Conservation (phyloP, 2,329 filamentous ascomycete species). For the Catunica adiposa region DNA sequence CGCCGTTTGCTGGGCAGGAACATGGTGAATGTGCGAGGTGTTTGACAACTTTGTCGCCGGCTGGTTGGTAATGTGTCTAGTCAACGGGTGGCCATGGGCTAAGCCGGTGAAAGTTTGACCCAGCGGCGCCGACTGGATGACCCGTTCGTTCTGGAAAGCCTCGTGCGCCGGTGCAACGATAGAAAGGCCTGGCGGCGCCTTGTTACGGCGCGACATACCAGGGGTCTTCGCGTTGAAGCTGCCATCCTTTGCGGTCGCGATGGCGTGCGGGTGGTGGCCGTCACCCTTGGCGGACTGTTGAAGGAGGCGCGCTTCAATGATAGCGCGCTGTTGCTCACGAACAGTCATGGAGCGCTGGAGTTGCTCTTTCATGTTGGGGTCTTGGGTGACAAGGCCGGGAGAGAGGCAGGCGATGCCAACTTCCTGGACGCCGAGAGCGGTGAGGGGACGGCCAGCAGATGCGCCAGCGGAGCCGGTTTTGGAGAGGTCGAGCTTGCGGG, state of each 20-base stretch:
- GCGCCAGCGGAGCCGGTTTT: constrained; percentile 41
- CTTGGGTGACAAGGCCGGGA: constrained; percentile 87
- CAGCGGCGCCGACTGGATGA: constrained; percentile 90
- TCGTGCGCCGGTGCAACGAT: constrained; percentile 90
- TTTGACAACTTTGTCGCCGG: constrained; percentile 59
- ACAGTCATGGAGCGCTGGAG: constrained; percentile 87
- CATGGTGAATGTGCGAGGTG: constrained; percentile 79
- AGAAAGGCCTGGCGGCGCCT: constrained; percentile 73
- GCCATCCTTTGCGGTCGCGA: constrained; percentile 29
- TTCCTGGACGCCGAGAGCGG: constrained; percentile 71
- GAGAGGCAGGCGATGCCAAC: constrained; percentile 89
- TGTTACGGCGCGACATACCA: constrained; percentile 55
- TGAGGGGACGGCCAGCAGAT: constrained; percentile 55
- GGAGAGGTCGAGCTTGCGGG: constrained; percentile 62
- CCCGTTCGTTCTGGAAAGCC: constrained; percentile 81
- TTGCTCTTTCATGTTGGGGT: constrained; percentile 92
- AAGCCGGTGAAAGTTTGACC: constrained; percentile 91
- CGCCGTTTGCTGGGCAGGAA: constrained; percentile 72
- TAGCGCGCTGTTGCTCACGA: constrained; percentile 79
- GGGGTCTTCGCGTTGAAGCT: constrained; percentile 51
- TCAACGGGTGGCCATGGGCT: constrained; percentile 54
- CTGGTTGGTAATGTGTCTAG: constrained; percentile 64
- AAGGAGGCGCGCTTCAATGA: constrained; percentile 83
- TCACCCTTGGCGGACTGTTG: constrained; percentile 68
- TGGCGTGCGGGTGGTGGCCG: constrained; percentile 25